Base-by-base conservation (phyloP, 2,329 filamentous ascomycete species). In the Stachybotrys echinatus region DNA sequence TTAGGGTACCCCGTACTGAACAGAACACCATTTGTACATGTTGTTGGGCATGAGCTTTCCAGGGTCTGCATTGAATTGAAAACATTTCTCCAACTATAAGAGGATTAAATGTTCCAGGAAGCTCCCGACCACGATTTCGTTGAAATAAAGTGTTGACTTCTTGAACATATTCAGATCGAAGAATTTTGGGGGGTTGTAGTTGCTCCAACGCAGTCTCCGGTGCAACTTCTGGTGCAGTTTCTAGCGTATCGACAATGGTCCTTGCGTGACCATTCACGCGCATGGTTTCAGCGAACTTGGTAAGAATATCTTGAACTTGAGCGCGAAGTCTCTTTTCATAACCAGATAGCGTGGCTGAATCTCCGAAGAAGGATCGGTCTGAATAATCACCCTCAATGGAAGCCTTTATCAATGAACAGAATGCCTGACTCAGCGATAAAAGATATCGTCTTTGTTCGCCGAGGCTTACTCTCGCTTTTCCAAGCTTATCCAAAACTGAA, bases 81-180 rank as follows among this genome's bases (percentile, higher is more conserved):
- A 86, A 86, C 0, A 86, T 62, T 22, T 83, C 74, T 1, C 67
- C 65, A 3, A 85, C 72, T 10, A 85, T 65, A 50, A 79, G 59
- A 0, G 81, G 75, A 54, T 82, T 82, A 61, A 80, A 84, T 0
- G 67, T 77, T 0, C 81, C 79, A 0, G 78, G 77, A 0, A 86
- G 63, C 57, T 86, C 82, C 8, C 73, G 63, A 1, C 79, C 82
- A 31, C 72, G 72, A 12, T 61, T 72, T 23, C 61, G 64, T 42
- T 62, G 55, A 17, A 80, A 58, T 2, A 68, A 62, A 0, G 66
- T 42, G 39, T 65, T 48, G 6, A 78, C 71, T 52, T 73, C 66
- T 0, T 63, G 46, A 12, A 79, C 58, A 46, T 69, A 76, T 18
- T 72, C 46, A 5, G 46, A 50, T 4, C 52, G 52, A 8, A 52